These are phyloP conservation scores for Annona squamosa DNA, from an alignment of 164 flowering plant genomes.

Conservation along the genomic window DNA sequence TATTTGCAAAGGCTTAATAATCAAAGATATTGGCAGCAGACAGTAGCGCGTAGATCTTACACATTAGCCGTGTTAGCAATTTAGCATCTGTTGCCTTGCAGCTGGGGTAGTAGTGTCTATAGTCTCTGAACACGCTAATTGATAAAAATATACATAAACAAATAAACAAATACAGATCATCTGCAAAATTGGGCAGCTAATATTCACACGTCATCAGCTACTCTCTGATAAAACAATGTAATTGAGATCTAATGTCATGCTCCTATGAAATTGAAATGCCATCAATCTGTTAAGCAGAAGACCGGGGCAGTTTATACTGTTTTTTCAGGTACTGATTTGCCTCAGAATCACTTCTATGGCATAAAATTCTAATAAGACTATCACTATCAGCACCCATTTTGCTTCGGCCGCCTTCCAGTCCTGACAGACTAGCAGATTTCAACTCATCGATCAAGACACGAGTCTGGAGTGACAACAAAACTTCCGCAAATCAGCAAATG, in stretches of 20 bases:
- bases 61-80: not conserved
- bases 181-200: not conserved
- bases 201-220: constrained; percentile 1
- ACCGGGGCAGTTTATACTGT: constrained; percentile 87
- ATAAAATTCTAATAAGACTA: constrained; percentile 69
- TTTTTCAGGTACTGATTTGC: constrained; percentile 92
- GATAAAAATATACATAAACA: no score
- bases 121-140: not conserved
- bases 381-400: constrained; percentile 64
- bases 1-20: no score
- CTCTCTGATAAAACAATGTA: not conserved
- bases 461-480: constrained; percentile 45
- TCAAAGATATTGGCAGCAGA: no score
- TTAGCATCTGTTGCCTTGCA: not conserved
- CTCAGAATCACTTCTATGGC: constrained; percentile 88
- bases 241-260: not conserved
- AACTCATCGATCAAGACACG: constrained; percentile 81
- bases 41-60: not conserved
- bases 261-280: not conserved
- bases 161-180: not conserved
- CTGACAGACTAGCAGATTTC: constrained; percentile 47
- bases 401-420: constrained; percentile 51
- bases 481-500: not conserved
- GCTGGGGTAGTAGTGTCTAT: no score
- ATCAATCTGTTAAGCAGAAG: constrained; percentile 34